Percentiles rank a stretch among this genome's conserved stretches.
phyloP scores from a whole-genome alignment of 2,329 filamentous ascomycete species.

The Aspergillus latus region DNA sequence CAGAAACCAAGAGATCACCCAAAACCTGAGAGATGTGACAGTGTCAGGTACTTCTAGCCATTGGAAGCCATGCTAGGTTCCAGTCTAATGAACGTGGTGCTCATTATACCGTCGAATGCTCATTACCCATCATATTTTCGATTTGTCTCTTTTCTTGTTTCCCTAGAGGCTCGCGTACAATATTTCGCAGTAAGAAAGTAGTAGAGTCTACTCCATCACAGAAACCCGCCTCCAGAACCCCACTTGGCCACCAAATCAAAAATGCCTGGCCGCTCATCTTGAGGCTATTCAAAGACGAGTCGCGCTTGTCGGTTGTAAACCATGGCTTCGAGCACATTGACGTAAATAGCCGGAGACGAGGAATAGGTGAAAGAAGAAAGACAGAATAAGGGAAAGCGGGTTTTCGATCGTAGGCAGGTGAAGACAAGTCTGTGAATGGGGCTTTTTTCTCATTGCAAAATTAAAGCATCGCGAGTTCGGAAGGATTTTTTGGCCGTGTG shows the following conservation, averaged over 20 bases:
- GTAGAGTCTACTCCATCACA: constrained; percentile 12
- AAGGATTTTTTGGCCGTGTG: constrained; percentile 15
- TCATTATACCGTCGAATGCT: constrained; percentile 15
- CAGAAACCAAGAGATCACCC: too few relatives aligned
- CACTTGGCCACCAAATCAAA: background rate
- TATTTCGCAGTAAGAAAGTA: constrained; percentile 17
- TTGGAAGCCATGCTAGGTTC: background rate
- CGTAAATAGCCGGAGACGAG: background rate
- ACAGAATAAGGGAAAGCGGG: background rate
- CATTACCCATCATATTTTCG: constrained; percentile 29
- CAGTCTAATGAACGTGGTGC: background rate
- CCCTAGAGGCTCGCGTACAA: constrained; percentile 23
- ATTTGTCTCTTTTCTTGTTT: constrained; percentile 18
- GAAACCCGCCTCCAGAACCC: constrained; percentile 12
- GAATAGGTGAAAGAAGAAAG: background rate
- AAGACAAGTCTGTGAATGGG: constrained; percentile 20
- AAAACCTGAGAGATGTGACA: too few relatives aligned
- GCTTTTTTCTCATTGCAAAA: constrained; percentile 7
- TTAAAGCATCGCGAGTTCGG: constrained; percentile 19
- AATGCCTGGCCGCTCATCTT: background rate
- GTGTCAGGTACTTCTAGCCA: too few relatives aligned
- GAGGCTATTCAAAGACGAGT: constrained; percentile 4
- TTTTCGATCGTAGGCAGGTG: constrained; percentile 15
- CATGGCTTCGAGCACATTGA: background rate
- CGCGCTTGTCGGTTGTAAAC: constrained; percentile 3